Percentiles rank a stretch among this genome's conserved stretches.
Evolutionary conservation across 768 basidiomycete genomes (phyloP).

Genomic region (Mycena chlorophos): DNA sequence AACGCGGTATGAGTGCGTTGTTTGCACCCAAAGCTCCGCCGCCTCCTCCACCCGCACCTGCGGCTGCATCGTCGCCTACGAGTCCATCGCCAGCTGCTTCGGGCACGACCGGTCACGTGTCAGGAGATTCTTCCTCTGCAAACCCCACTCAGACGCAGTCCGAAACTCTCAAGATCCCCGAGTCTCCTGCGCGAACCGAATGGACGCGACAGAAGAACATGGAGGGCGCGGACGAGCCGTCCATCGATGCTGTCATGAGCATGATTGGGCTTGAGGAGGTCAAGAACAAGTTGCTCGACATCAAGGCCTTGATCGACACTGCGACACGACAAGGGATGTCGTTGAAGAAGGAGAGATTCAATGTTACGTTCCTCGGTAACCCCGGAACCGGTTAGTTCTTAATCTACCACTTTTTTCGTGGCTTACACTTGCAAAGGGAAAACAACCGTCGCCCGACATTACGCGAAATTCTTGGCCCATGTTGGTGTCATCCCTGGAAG

Average conservation of each 20-base stretch:
- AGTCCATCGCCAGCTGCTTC: conserved; percentile 1
- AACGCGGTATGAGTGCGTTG: background rate
- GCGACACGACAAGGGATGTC: conserved; percentile 53
- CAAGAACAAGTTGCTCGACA: conserved; percentile 56
- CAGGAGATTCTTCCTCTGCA: background rate
- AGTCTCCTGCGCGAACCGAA: conserved; percentile 42
- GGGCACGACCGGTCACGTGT: background rate
- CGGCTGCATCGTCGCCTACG: background rate
- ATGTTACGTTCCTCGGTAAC: conserved; percentile 65
- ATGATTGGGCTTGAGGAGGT: conserved; percentile 71
- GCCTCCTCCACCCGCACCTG: background rate
- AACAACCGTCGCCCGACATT: conserved; percentile 66
- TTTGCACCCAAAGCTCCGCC: background rate
- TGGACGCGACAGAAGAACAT: conserved; percentile 62
- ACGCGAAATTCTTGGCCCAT: conserved; percentile 61
- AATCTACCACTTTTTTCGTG: background rate
- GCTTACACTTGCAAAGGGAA: conserved; percentile 47
- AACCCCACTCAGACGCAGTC: background rate
- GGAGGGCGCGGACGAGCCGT: conserved; percentile 49
- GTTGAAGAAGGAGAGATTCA: conserved; percentile 57
- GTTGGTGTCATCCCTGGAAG: conserved; percentile 53
- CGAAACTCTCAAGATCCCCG: conserved; percentile 3
- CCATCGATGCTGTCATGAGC: conserved; percentile 67
- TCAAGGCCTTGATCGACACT: conserved; percentile 60
- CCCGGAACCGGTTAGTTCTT: conserved; percentile 66